Conservation (phyloP, 768 basidiomycete species). For the Psilocybe tampanensis region DNA sequence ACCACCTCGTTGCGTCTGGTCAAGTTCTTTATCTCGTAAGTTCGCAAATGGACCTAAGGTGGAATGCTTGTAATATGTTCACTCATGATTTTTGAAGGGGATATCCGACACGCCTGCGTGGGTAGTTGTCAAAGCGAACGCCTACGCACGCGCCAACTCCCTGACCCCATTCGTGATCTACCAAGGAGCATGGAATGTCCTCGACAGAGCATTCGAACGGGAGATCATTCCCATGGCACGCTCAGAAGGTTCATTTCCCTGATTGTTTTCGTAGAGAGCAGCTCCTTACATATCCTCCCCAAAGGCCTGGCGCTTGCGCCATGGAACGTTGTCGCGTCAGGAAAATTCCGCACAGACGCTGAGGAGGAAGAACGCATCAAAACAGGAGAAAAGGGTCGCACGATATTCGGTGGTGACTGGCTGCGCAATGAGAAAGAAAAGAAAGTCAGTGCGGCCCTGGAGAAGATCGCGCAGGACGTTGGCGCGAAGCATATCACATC, state of each 20-base stretch:
- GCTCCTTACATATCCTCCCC: background rate
- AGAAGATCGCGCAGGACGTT: conserved; percentile 51
- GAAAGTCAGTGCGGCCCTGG: conserved; percentile 44
- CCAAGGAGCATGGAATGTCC: conserved; percentile 48
- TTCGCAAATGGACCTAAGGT: too few relatives aligned
- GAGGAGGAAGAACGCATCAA: conserved; percentile 29
- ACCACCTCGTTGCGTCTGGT: conserved; percentile 49
- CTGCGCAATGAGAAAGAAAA: conserved; percentile 46
- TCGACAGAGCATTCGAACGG: conserved; percentile 50
- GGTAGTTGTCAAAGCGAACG: conserved; percentile 49
- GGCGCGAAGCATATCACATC: conserved; percentile 50
- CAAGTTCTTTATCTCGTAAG: conserved; percentile 50
- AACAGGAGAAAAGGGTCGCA: conserved; percentile 43
- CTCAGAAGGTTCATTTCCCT: conserved; percentile 35
- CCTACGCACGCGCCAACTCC: conserved; percentile 49
- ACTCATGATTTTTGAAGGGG: conserved; percentile 25
- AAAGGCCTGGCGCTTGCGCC: conserved; percentile 37
- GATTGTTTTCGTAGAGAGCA: too few relatives aligned
- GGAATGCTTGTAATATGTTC: background rate
- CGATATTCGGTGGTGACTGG: conserved; percentile 35
- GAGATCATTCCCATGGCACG: conserved; percentile 52
- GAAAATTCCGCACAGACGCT: conserved; percentile 60
- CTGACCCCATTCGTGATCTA: conserved; percentile 56
- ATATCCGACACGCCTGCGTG: conserved; percentile 48
- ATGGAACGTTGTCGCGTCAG: conserved; percentile 34